Base-by-base conservation (phyloP, 371 early-diverging fungal genomes). In the Syncephalastrum racemosum region DNA sequence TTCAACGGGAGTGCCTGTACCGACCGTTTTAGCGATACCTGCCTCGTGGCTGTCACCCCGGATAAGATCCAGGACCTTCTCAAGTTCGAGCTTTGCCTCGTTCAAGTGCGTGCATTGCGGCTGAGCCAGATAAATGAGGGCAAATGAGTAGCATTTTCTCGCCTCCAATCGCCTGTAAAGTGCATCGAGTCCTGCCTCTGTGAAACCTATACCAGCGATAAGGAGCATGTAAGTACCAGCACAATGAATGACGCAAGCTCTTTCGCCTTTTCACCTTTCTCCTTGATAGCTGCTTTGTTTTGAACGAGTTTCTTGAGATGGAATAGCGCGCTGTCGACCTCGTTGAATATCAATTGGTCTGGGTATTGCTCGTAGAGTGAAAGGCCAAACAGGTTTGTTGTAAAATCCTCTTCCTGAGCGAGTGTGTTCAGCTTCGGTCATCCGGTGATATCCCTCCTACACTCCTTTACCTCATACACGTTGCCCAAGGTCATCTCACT, bases 321-420 rank as follows among this genome's bases (percentile, higher is more conserved):
- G 7, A 51, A 24, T 6, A 55, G 31, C 1, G 83, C 81, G 5
- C 67, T 62, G 47, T 83, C 81, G 22, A 89, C 43, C 59, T 75
- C 66, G 18, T 79, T 75, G 4, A 84, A 31, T n/a, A 75, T 62
- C 7, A 68, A 62, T 0, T 75, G 54, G 39, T 78, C 69, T 0
- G 81, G 68, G 36, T 73, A 70, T 47, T 81, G 75, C 47, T 83
- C 83, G 22, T 77, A 77, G 4, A 90, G 69, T 0, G 80, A 73
- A 3, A 86, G 66, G 1, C 86, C 86, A 67, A 83, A 86, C 42
- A 78, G 63, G 60, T 87, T 87, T 16, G 80, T 77, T 25, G 83
- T 75, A 64, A 90, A 88, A 61, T 88, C 90, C 55, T 90, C 88
- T 67, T 88, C 90, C 77, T 82, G 51, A 16, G 16, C 24, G 27